Conservation (phyloP, 2,329 filamentous ascomycete genomes). For the Cladophialophora carrionii region DNA sequence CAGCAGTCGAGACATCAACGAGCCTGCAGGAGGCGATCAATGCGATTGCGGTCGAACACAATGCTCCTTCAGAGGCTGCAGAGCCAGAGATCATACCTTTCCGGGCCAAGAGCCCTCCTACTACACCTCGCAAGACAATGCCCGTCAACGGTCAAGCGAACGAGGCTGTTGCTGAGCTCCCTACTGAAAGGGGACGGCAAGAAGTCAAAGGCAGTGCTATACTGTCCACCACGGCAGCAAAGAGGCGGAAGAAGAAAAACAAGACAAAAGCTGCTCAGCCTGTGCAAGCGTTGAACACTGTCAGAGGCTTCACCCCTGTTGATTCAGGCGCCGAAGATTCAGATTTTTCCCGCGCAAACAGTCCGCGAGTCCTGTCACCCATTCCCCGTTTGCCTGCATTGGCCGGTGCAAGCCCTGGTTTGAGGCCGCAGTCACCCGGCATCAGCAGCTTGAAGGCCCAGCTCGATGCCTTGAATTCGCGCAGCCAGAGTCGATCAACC, state of each 20-base stretch:
- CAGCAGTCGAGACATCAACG: conserved; percentile 12
- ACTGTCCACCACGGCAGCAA: conserved; percentile 41
- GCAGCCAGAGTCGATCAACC: conserved; percentile 59
- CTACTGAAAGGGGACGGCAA: conserved; percentile 32
- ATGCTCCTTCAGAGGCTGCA: conserved; percentile 18
- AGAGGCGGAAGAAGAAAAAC: conserved; percentile 50
- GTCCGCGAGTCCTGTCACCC: conserved; percentile 41
- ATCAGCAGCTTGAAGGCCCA: conserved; percentile 82
- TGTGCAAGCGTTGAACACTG: conserved; percentile 45
- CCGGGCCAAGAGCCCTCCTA: conserved; percentile 33
- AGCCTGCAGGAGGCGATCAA: conserved; percentile 25
- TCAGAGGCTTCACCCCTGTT: conserved; percentile 50
- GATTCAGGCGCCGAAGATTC: conserved; percentile 53
- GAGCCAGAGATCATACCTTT: conserved; percentile 39
- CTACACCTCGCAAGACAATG: conserved; percentile 28
- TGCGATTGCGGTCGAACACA: conserved; percentile 24
- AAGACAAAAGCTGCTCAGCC: conserved; percentile 39
- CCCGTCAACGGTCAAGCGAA: conserved; percentile 8
- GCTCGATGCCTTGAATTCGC: conserved; percentile 75
- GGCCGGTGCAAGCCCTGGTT: conserved; percentile 49
- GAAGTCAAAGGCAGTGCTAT: conserved; percentile 40
- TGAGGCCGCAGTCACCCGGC: conserved; percentile 64
- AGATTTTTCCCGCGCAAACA: conserved; percentile 47
- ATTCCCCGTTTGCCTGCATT: conserved; percentile 39
- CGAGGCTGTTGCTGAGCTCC: conserved; percentile 8